Evolutionary conservation across 176 grass and related monocot species (phyloP).

Genomic region (Aegilops speltoides): DNA sequence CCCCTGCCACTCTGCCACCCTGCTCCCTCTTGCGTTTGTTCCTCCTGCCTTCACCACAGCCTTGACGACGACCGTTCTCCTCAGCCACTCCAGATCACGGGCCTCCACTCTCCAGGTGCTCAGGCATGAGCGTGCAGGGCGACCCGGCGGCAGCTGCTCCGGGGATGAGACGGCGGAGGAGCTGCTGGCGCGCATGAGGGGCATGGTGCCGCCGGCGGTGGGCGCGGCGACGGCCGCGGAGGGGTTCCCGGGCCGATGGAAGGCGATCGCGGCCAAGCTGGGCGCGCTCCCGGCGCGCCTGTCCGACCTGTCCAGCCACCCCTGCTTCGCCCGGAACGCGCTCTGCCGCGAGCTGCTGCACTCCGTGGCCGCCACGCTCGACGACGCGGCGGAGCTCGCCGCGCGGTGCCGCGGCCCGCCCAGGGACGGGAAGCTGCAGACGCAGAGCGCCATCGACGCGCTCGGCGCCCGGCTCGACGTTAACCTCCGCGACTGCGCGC

Average conservation of each 20-base stretch:
- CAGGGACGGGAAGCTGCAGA: constrained; percentile 49
- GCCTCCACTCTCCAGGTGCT: no score
- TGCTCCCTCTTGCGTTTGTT: constrained; percentile 31
- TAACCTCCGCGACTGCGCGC: constrained; percentile 70
- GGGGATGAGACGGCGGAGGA: constrained; percentile 39
- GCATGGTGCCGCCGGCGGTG: constrained; percentile 42
- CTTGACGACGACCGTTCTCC: not conserved
- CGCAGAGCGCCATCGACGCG: constrained; percentile 87
- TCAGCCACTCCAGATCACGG: constrained; percentile 25
- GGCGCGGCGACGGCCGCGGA: constrained; percentile 25
- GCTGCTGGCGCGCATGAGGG: constrained; percentile 40
- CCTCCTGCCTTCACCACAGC: not conserved
- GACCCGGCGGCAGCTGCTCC: not conserved
- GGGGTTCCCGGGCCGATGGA: constrained; percentile 63
- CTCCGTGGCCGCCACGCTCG: constrained; percentile 52
- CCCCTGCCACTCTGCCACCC: not conserved
- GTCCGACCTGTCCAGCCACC: constrained; percentile 85
- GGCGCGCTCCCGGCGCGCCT: constrained; percentile 55
- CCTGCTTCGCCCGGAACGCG: constrained; percentile 75
- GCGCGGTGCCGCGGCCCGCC: constrained; percentile 36
- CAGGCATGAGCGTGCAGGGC: constrained; percentile 21
- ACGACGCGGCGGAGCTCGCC: constrained; percentile 48
- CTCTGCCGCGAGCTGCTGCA: constrained; percentile 77
- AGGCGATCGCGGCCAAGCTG: constrained; percentile 59
- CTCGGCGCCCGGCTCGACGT: constrained; percentile 73